These are phyloP conservation scores for Debaryomyces fabryi DNA, from an alignment of 1,139 yeast species.

Conservation along the genomic window DNA sequence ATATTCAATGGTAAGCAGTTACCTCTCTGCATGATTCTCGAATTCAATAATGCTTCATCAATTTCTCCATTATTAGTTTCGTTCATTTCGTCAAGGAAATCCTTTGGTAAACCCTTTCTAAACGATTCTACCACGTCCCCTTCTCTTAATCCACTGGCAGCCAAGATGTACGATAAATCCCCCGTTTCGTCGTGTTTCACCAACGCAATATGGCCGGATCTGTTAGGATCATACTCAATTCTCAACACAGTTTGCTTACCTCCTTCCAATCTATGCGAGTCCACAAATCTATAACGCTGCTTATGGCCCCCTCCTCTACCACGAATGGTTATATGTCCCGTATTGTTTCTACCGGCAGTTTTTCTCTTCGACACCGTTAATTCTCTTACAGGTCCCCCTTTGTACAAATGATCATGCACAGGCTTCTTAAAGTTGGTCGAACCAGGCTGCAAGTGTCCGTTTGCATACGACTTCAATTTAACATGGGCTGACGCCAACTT, in stretches of 20 bases:
- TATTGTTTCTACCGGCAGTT: constrained; percentile 86
- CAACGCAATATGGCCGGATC: constrained; percentile 93
- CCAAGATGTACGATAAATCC: constrained; percentile 75
- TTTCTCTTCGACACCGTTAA: constrained; percentile 75
- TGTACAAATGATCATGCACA: constrained; percentile 81
- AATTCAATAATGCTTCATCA: constrained; percentile 89
- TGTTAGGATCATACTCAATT: constrained; percentile 94
- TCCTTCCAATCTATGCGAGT: constrained; percentile 63
- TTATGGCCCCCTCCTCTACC: constrained; percentile 98
- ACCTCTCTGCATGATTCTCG: constrained; percentile 89
- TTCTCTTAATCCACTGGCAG: constrained; percentile 89
- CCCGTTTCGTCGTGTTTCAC: constrained; percentile 66
- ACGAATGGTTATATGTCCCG: constrained; percentile 87
- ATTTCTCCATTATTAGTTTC: constrained; percentile 67
- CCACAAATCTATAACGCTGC: constrained; percentile 82
- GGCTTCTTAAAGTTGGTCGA: constrained; percentile 89
- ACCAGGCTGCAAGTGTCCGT: constrained; percentile 77
- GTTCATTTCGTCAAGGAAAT: constrained; percentile 70
- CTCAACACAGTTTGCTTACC: constrained; percentile 84
- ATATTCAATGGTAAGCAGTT: constrained; percentile 89
- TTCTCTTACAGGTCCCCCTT: constrained; percentile 77
- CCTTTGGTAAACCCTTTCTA: constrained; percentile 83
- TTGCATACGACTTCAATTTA: constrained; percentile 73
- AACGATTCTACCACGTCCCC: constrained; percentile 92
- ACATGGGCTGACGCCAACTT: constrained; percentile 72